Evolutionary conservation across 2,329 filamentous ascomycete species (phyloP), one percentile per base, ranked within the genome.

Genomic region (Verticillium longisporum): DNA sequence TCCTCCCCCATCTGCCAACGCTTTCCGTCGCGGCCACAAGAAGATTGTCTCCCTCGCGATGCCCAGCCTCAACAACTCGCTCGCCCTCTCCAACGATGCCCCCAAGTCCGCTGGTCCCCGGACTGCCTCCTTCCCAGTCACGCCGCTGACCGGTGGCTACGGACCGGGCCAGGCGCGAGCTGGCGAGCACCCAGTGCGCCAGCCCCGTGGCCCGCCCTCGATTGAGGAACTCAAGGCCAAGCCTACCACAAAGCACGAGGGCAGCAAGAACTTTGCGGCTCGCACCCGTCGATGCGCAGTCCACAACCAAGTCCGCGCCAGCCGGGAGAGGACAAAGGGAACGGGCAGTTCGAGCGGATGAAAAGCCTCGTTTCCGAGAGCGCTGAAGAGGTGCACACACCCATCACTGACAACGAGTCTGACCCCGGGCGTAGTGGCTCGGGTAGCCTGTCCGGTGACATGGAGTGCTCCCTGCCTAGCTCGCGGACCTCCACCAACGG

Each of bases 241-340:
- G 77, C 95, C 95, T 1, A 98, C 94, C 9, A 88, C 91, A 67
- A 97, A 92, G 78, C 86, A 94, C 65, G 94, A 98, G 74, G 95
- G 94, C 31, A 97, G 94, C 86, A 88, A 97, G 85, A 99, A 99
- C 80, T 99, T 99, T 77, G 90, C 90, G 11, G 88, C 92, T 61
- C 92, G 95, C 64, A 93, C 96, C 70, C 92, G 95, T 63, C 92
- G 94, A 66, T 92, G 90, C 68, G 95, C 95, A 32, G 88, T 99
- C 55, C 88, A 93, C 78, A 97, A 92, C 72, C 84, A 99, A 57
- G 91, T 97, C 64, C 90, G 91, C 66, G 94, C 94, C 60, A 93
- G 94, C 15, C 84, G 95, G 65, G 91, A 92, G 71, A 90, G 95
- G 62, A 91, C 94, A 84, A 81, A 89, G 83, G 77, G 88, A 62